Base-by-base conservation (phyloP, 352 stramenopile species). In the Pythium periplocum region DNA sequence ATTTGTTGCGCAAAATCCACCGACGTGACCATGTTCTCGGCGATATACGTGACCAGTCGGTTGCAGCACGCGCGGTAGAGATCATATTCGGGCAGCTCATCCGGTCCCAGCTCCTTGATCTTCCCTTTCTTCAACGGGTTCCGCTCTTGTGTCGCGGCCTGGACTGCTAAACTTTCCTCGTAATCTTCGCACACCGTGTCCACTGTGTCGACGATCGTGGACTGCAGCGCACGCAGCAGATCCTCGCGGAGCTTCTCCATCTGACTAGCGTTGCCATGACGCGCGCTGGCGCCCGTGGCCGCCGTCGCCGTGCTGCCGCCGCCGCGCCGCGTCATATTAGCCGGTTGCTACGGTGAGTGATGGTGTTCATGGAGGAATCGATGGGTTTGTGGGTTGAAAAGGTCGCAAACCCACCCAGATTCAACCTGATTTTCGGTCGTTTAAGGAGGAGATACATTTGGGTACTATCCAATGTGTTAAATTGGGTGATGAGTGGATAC, bases 11-110 rank as follows among this genome's bases (percentile, higher is more conserved):
- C 40, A 53, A 88, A 88, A 40, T 69, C 61, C 11, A 55, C 52
- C 39, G 78, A 86, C 39, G 67, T 81, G 43, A 71, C 60, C 78
- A 91, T 87, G 66, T 86, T 71, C 32, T 66, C 59, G 33, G 61
- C 35, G 48, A 90, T 87, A 60, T 86, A 90, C 49, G 62, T 38
- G 41, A 87, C 75, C 43, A 90, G 58, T 10, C 64, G 72, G 45
- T 71, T 62, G 68, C 80, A 90, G 57, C 68, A 73, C 30, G 40
- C 61, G 61, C 82, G 75, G 62, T 83, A 88, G 17, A 63, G 35
- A 36, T 90, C 73, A 56, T 88, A 88, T 55, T 74, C 71, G 6
- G 46, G 57, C 36, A 4, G 53, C 46, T 48, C 44, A 8, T 30
- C 44, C 8, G 44, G 44, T 30, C 38, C 38, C 7, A 12, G 12